Evolutionary conservation across 306 rosid species (phyloP).

Genomic region (Leucaena leucocephala): DNA sequence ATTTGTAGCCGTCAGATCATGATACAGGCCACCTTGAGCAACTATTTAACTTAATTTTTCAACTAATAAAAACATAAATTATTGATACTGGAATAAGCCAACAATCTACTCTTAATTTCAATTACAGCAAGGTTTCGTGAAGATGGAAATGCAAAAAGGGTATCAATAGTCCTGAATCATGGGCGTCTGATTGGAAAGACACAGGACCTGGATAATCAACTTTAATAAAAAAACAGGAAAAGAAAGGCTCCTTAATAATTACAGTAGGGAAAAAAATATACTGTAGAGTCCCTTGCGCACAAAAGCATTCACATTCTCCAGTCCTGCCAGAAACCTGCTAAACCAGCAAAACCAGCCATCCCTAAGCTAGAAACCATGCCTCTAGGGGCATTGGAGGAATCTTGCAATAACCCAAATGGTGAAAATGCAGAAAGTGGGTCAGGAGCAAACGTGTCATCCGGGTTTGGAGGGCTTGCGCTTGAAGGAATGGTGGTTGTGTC

Average conservation of each 20-base stretch:
- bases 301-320: constrained; percentile 37
- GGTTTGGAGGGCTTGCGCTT: constrained; percentile 87
- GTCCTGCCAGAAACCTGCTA: constrained; percentile 44
- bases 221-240: constrained; percentile 17
- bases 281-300: background rate
- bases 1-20: too few species aligned
- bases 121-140: constrained; percentile 17
- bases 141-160: constrained; percentile 35
- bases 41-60: too few species aligned
- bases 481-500: constrained; percentile 82
- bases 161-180: constrained; percentile 37
- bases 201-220: constrained; percentile 26
- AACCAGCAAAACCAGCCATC: constrained; percentile 46
- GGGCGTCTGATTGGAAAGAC: constrained; percentile 42
- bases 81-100: background rate
- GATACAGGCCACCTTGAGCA: too few species aligned
- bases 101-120: background rate
- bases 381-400: constrained; percentile 48
- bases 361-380: constrained; percentile 32
- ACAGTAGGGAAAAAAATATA: constrained; percentile 29
- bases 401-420: constrained; percentile 61
- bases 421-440: constrained; percentile 68
- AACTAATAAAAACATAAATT: too few species aligned
- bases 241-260: constrained; percentile 29
- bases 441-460: constrained; percentile 54